Base-by-base conservation (phyloP, 148 eudicot species). In the Agrostemma githago region DNA sequence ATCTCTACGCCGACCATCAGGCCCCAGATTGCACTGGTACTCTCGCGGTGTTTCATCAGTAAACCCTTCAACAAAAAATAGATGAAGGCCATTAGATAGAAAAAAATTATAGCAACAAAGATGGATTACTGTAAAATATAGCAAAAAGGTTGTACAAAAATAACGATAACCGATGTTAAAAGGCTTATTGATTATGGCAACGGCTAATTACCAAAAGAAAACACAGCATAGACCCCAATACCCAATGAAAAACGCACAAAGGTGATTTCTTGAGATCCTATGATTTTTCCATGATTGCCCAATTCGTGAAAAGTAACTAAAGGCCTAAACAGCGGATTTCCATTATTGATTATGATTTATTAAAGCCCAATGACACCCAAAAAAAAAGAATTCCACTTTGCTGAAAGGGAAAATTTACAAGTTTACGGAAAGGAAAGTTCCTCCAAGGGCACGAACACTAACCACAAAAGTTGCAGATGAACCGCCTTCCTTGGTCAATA, bases 1-100 rank as follows among this genome's bases (percentile, higher is more conserved):
- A 86, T 95, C 97, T 85, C 97, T 85, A 68, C 99, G 97, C 76
- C 96, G 90, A 71, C 99, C 99, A 88, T 92, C 97, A 74, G 96
- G 96, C 51, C 89, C 97, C 79, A 92, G 81, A 82, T 95, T 92
- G 87, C 97, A 92, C 62, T 95, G 99, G 82, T 95, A 95, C 57
- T 92, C 99, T 74, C 97, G 90, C 21, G 99, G 99, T 53, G 97
- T 95, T 83, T 92, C 96, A 85, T 92, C 96, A 7, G 96, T 88
- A 82, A 84, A 85, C 72, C 98, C 98, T 95, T 88, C 80, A 85
- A 86, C 63, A 77, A 26, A 43, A 59, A 79, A 9, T 48, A 48
- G 60, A 26, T 19, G 62, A 7, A 20, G 58, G 51, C 48, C 17
- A 5, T 8, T 16, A 43, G 68, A 26, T 21, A 40, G 26, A 39